phyloP scores from a whole-genome alignment of 2,329 filamentous ascomycete genomes.

The Fusarium sublunatum region DNA sequence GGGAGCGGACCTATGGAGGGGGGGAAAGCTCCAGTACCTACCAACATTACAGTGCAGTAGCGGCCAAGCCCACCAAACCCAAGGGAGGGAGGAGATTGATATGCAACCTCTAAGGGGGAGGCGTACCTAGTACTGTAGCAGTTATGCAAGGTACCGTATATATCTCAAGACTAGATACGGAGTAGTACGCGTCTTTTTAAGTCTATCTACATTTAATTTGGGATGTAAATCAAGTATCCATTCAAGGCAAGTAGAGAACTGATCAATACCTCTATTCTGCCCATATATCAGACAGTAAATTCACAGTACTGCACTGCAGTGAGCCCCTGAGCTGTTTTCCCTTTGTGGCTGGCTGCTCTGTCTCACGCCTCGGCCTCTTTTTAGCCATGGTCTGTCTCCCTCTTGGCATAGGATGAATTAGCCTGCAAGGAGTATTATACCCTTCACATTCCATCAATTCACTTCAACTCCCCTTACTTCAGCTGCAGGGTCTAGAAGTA shows the following conservation, averaged over 20 bases:
- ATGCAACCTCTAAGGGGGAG: slow-evolving; percentile 7
- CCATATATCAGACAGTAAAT: no score
- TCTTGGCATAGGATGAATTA: background rate
- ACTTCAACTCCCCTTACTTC: slow-evolving; percentile 1
- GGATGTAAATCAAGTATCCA: no score
- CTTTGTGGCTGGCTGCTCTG: background rate
- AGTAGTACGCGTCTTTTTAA: no score
- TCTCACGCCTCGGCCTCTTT: background rate
- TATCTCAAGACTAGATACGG: no score
- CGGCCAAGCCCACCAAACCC: slow-evolving; percentile 5
- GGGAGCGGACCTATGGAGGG: slow-evolving; percentile 5
- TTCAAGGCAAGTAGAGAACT: no score
- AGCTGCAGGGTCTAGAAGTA: no score
- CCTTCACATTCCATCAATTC: slow-evolving; percentile 14
- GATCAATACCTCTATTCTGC: no score
- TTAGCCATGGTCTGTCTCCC: background rate
- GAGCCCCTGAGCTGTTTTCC: background rate
- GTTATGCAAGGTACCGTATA: background rate
- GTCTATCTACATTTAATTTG: no score
- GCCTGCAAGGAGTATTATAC: background rate
- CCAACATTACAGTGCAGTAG: background rate
- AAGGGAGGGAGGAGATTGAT: slow-evolving; percentile 4
- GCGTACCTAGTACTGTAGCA: background rate
- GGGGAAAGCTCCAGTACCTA: background rate
- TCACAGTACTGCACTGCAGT: no score